Evolutionary conservation across 306 rosid genomes (phyloP).

Genomic region (Ammopiptanthus mongolicus): DNA sequence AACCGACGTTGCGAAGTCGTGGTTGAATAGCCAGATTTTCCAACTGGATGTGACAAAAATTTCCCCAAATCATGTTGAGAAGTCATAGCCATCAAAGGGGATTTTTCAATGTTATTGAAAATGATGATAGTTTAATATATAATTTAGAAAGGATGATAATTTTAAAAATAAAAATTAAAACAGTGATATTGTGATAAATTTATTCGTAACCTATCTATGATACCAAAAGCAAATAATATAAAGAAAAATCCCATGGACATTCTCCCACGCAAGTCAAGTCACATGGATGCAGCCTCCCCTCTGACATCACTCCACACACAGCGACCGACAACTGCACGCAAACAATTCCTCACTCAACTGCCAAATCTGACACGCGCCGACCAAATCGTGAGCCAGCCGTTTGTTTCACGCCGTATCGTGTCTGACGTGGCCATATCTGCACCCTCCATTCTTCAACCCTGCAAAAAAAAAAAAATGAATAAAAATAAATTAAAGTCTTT

Average conservation of each 20-base stretch:
- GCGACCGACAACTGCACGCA: slow-evolving; percentile 29
- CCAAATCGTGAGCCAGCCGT: slow-evolving; percentile 19
- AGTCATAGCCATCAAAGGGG: too few species aligned
- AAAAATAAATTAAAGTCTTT: background rate
- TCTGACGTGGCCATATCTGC: slow-evolving; percentile 33
- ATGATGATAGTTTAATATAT: too few species aligned
- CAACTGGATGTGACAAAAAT: too few species aligned
- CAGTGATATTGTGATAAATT: too few species aligned
- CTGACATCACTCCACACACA: background rate
- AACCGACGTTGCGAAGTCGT: too few species aligned
- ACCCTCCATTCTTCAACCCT: background rate
- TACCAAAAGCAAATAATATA: too few species aligned
- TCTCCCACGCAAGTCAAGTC: background rate
- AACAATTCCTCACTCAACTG: background rate
- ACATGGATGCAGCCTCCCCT: slow-evolving; percentile 24
- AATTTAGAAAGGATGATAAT: too few species aligned
- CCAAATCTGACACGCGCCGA: slow-evolving; percentile 33
- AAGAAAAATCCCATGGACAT: background rate
- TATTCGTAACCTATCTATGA: too few species aligned
- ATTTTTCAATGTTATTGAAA: too few species aligned
- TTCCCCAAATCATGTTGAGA: too few species aligned
- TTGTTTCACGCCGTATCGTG: slow-evolving; percentile 3
- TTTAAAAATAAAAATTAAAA: too few species aligned
- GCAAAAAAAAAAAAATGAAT: background rate
- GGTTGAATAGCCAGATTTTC: too few species aligned